Evolutionary conservation across 192 early-diverging fungal species (phyloP).

Genomic region (Phlyctochytrium arcticum): DNA sequence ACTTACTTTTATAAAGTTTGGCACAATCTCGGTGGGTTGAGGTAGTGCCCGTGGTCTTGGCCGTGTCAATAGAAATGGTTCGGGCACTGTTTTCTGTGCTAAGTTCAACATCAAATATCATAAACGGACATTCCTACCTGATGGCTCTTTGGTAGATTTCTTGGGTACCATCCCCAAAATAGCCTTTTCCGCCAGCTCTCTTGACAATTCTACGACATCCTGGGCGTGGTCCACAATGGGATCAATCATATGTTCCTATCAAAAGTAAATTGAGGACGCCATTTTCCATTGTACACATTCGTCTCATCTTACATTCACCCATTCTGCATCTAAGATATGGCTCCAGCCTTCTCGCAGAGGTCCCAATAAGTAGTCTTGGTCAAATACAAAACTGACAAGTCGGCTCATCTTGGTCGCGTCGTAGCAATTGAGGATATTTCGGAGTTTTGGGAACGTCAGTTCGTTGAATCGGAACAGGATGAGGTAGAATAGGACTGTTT

Average conservation of each 20-base stretch:
- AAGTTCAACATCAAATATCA: no score
- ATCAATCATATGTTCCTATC: conserved; percentile 28
- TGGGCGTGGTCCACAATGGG: conserved; percentile 31
- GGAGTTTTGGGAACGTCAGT: conserved; percentile 30
- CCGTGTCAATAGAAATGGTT: conserved; percentile 43
- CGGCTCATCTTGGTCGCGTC: conserved; percentile 33
- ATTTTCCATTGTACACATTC: conserved; percentile 1
- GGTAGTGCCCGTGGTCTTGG: conserved; percentile 34
- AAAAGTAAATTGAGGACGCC: not conserved
- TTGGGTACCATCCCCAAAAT: conserved; percentile 36
- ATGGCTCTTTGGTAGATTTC: conserved; percentile 28
- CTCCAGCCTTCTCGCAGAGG: conserved; percentile 3
- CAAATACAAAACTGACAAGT: conserved; percentile 46
- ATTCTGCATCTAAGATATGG: conserved; percentile 23
- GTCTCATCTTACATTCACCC: conserved; percentile 29
- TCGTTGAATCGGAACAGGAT: conserved; percentile 40
- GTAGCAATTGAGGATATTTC: conserved; percentile 29
- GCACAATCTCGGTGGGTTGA: conserved; percentile 23
- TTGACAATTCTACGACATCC: conserved; percentile 19
- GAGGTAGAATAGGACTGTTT: conserved; percentile 38
- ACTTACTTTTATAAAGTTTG: conserved; percentile 33
- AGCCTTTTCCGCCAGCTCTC: conserved; percentile 23
- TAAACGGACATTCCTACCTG: conserved; percentile 11
- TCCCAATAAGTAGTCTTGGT: conserved; percentile 20
- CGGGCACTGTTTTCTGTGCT: conserved; percentile 26